A percentile compares a stretch with the other conserved stretches of the same genome.
These are phyloP conservation scores for Sesbania bispinosa DNA, from an alignment of 306 rosid species.

Conservation along the genomic window DNA sequence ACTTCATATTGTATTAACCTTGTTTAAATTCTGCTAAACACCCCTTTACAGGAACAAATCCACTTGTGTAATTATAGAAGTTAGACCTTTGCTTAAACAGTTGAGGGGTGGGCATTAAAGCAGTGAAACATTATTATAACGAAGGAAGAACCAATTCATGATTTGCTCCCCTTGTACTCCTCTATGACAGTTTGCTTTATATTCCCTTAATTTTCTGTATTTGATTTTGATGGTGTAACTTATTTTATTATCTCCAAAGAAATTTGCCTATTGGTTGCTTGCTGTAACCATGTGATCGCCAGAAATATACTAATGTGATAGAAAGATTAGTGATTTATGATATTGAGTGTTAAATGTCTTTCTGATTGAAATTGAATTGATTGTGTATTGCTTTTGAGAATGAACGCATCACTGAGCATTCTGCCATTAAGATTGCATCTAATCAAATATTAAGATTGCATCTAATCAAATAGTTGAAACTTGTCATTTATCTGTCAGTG, in stretches of 20 bases:
- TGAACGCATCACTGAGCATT: not conserved
- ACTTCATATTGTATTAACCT: not conserved
- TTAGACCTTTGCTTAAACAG: not conserved
- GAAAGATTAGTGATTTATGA: not conserved
- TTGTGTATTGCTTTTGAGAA: not conserved
- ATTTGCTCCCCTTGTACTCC: not conserved
- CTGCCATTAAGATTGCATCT: too few species aligned
- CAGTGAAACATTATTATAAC: not conserved
- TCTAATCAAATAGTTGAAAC: not conserved
- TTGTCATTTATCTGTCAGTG: not conserved
- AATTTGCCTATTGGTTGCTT: not conserved
- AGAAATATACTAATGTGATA: not conserved
- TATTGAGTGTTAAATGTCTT: not conserved
- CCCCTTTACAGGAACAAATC: not conserved
- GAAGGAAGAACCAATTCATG: not conserved
- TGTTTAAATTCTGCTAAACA: not conserved
- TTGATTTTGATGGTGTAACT: not conserved
- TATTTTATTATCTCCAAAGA: not conserved
- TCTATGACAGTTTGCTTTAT: not conserved
- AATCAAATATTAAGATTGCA: too few species aligned
- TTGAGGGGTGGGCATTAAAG: conserved; percentile 7
- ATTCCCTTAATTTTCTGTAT: not conserved
- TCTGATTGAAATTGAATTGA: not conserved
- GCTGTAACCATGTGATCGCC: not conserved
- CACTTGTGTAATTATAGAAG: not conserved